Evolutionary conservation across 2,329 filamentous ascomycete species (phyloP), one percentile per base, ranked within the genome.

Genomic region (Diplocarpon mali): DNA sequence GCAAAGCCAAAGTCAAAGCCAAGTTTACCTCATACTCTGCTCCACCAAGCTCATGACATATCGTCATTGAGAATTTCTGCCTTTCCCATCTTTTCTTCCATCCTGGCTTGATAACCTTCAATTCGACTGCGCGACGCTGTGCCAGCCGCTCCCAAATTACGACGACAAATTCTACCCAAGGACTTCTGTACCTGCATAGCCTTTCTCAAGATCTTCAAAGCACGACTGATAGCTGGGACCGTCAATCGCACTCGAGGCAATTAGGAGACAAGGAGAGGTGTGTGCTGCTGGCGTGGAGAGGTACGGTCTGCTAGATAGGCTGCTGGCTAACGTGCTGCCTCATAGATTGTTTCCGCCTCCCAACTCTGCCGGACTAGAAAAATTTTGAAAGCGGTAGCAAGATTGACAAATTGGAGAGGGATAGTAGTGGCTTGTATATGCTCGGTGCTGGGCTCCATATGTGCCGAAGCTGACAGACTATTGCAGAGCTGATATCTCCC

Each of bases 21-120:
- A 24, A 29, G 24, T 35, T 34, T 20, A 12, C 38, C 48, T 31
- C 40, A 37, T 28, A 15, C 39, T 53, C 40, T 43, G 40, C 38
- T 45, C 40, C 38, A 40, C 38, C 38, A 40, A 35, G 28, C 32
- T 44, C 40, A 47, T 47, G 43, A 42, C 38, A 45, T 45, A 43
- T 46, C 35, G 42, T 42, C 44, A n/a, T 35, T 34, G 29, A 41
- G 40, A 40, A 36, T 40, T 35, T 5, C 30, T 34, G 31, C 28
- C 14, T 31, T 28, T 5, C 11, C 30, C 30, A 32, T 14, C 11
- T 14, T n/a, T n/a, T 14, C 30, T 32, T 3, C 30, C 5, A 12
- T 32, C 34, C 16, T 16, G 34, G 34, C 34, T 35, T 27, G 35
- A 38, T 27, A 35, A 35, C 20, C 7, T 24, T 7, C 11, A 8